phyloP scores from a whole-genome alignment of 176 grass and related monocot species.

The Olyra latifolia region DNA sequence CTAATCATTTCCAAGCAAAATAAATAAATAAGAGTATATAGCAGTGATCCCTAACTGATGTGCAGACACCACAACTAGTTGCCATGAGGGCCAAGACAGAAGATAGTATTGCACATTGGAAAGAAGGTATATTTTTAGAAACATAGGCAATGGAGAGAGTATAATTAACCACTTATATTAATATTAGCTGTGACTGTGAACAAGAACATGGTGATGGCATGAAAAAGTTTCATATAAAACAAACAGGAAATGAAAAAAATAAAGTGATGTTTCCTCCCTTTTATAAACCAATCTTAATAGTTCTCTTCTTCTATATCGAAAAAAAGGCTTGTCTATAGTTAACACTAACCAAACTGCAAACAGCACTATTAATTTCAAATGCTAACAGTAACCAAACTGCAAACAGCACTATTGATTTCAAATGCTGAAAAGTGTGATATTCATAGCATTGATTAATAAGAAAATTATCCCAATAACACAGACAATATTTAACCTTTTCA shows the following conservation, averaged over 20 bases:
- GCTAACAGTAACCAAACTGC: background rate
- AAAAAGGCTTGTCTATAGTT: background rate
- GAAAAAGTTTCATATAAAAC: background rate
- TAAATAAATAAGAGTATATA: background rate
- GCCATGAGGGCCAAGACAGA: background rate
- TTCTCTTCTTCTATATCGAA: background rate
- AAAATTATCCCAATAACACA: background rate
- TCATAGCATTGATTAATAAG: background rate
- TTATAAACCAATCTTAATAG: background rate
- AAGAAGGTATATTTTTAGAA: background rate
- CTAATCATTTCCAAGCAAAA: background rate
- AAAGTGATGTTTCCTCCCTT: background rate
- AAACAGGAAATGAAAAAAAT: background rate
- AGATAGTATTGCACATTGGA: background rate
- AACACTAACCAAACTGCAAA: background rate
- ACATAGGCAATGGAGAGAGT: background rate
- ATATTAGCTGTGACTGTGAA: background rate
- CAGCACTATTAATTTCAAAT: background rate
- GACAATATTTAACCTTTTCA: conserved; percentile 50
- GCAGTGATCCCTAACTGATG: background rate
- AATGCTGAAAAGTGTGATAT: background rate
- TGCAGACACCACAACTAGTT: background rate
- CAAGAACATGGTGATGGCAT: background rate
- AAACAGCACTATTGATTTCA: background rate
- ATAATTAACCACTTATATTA: background rate